These are phyloP conservation scores for Herpetomonas tarakana DNA, from an alignment of 208 protist species.

Conservation along the genomic window DNA sequence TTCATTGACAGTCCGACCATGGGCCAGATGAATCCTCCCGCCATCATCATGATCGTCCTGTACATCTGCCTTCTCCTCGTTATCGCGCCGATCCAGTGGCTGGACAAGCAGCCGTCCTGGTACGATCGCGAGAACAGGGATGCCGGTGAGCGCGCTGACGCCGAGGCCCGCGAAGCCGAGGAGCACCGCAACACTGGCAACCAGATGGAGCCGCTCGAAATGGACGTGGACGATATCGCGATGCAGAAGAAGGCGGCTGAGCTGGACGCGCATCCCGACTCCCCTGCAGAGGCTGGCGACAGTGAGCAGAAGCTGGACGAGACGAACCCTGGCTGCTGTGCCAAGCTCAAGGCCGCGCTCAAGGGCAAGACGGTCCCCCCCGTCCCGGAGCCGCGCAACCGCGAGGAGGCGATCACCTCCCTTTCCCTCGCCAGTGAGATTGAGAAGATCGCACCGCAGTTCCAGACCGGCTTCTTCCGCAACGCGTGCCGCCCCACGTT, in stretches of 20 bases:
- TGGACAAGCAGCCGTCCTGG: constrained; percentile 15
- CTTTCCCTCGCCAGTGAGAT: constrained; percentile 17
- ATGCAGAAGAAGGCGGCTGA: neutral
- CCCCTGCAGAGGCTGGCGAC: neutral
- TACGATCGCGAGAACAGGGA: constrained; percentile 8
- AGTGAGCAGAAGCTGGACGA: constrained; percentile 1
- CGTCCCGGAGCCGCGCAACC: constrained; percentile 8
- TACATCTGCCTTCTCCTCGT: constrained; percentile 24
- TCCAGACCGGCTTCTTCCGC: constrained; percentile 33
- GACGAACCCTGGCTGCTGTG: neutral
- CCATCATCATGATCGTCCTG: constrained; percentile 40
- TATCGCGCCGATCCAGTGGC: constrained; percentile 14
- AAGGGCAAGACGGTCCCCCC: neutral
- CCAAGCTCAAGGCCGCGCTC: constrained; percentile 8
- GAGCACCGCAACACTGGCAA: neutral
- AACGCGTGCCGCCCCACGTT: constrained; percentile 30
- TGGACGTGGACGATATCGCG: neutral
- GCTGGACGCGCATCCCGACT: neutral
- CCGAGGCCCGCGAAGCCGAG: neutral
- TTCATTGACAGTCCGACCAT: constrained; percentile 24
- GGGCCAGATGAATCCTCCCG: constrained; percentile 19
- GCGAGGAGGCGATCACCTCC: constrained; percentile 6
- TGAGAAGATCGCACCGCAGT: constrained; percentile 38
- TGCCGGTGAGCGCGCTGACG: neutral
- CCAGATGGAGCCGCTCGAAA: neutral